A percentile compares a stretch with the other conserved stretches of the same genome.
Conservation (phyloP, 257 asterid species). For the Vinca minor region DNA sequence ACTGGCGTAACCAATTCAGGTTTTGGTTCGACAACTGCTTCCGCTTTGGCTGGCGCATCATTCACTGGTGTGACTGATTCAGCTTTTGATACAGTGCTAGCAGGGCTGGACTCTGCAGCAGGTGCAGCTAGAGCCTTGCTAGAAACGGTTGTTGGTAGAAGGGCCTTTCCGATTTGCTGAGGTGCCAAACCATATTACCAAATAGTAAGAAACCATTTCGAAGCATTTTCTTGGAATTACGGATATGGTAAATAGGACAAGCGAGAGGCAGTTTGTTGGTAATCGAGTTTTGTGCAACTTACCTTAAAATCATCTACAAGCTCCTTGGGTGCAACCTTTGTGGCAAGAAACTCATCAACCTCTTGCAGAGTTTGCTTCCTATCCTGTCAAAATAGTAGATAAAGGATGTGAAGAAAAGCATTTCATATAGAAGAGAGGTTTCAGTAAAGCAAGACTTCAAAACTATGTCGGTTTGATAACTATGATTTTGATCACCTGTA, state of each 20-base stretch:
- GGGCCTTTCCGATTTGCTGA: conserved; percentile 88
- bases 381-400: conserved; percentile 47
- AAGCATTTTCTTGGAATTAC: too few species aligned
- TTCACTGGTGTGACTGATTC: not conserved
- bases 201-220: not conserved
- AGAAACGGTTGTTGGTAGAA: conserved; percentile 46
- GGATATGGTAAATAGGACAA: too few species aligned
- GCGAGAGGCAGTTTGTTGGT: too few species aligned
- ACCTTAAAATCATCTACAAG: conserved; percentile 88
- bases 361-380: conserved; percentile 69
- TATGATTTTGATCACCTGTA: too few species aligned
- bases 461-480: too few species aligned
- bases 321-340: conserved; percentile 71
- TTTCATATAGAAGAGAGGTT: too few species aligned
- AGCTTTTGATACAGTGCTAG: conserved; percentile 23
- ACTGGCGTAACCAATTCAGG: too few species aligned
- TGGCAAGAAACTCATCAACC: conserved; percentile 59
- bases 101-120: conserved; percentile 30
- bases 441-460: too few species aligned
- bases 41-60: conserved; percentile 6
- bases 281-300: conserved; percentile 7
- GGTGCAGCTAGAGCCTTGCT: conserved; percentile 63
- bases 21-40: conserved; percentile 33
- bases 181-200: conserved; percentile 3
- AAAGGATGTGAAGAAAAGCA: too few species aligned